Percentiles rank a stretch among this genome's conserved stretches.
Evolutionary conservation across 2,329 filamentous ascomycete genomes (phyloP).

Genomic region (Ceratocystis diversiconidia): DNA sequence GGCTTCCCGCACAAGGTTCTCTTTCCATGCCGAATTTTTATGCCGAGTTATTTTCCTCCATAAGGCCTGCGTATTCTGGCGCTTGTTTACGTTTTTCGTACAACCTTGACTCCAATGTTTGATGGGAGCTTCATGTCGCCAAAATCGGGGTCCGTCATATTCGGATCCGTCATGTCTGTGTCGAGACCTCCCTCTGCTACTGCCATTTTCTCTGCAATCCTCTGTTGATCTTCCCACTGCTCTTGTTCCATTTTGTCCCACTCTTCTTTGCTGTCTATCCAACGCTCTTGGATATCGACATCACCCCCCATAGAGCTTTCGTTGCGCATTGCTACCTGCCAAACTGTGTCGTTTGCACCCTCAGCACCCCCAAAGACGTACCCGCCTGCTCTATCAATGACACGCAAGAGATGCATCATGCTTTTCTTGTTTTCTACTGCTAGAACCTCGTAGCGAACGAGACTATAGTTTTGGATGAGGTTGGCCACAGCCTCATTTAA

Average conservation of each 20-base stretch:
- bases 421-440: constrained; percentile 94
- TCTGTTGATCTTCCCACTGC: constrained; percentile 61
- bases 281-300: constrained; percentile 84
- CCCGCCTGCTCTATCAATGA: constrained; percentile 82
- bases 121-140: constrained; percentile 38
- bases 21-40: too few relatives aligned
- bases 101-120: constrained; percentile 56
- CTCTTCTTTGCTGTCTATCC: constrained; percentile 80
- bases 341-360: constrained; percentile 89
- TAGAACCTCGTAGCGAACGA: constrained; percentile 84
- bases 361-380: constrained; percentile 87
- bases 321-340: constrained; percentile 84
- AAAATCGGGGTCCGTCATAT: constrained; percentile 32
- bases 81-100: constrained; percentile 47
- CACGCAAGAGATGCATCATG: constrained; percentile 81
- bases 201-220: constrained; percentile 25
- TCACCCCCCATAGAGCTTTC: constrained; percentile 63
- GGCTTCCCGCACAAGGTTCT: background rate
- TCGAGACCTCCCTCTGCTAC: constrained; percentile 23
- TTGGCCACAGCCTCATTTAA: constrained; percentile 78
- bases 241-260: constrained; percentile 68
- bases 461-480: constrained; percentile 74
- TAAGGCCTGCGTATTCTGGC: background rate
- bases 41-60: background rate
- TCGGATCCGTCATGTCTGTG: constrained; percentile 19